These are phyloP conservation scores for Exophiala sideris DNA, from an alignment of 2,329 filamentous ascomycete species.

Conservation along the genomic window DNA sequence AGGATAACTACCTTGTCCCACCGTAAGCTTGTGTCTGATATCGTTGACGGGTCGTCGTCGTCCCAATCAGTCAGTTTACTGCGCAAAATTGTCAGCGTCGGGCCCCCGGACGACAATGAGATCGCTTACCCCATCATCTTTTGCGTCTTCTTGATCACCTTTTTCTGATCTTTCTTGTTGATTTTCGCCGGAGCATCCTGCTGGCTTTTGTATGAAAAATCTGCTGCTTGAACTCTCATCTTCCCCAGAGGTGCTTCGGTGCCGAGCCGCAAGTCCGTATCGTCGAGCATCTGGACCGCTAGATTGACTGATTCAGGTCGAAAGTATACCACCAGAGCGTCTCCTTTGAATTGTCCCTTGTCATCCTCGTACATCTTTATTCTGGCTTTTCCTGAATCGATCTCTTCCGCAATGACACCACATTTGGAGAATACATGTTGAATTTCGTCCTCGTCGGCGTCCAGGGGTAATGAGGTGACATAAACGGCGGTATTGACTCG, in stretches of 20 bases:
- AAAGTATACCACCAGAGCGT: slow-evolving; percentile 91
- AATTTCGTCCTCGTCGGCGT: slow-evolving; percentile 77
- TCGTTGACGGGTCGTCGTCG: slow-evolving; percentile 70
- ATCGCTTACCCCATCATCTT: slow-evolving; percentile 65
- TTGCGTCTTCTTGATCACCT: slow-evolving; percentile 87
- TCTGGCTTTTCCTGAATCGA: slow-evolving; percentile 79
- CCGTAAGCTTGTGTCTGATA: slow-evolving; percentile 55
- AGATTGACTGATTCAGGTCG: slow-evolving; percentile 85
- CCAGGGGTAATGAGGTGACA: slow-evolving; percentile 78
- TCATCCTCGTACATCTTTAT: slow-evolving; percentile 91
- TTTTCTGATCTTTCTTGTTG: slow-evolving; percentile 68
- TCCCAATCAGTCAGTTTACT: slow-evolving; percentile 94
- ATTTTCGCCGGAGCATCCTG: slow-evolving; percentile 59
- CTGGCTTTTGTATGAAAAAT: slow-evolving; percentile 86
- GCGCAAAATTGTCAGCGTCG: slow-evolving; percentile 22
- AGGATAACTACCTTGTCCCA: slow-evolving; percentile 82
- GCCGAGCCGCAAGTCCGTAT: slow-evolving; percentile 68
- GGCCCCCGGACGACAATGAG: not conserved
- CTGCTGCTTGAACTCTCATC: slow-evolving; percentile 80
- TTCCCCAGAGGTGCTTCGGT: slow-evolving; percentile 52
- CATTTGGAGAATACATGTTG: slow-evolving; percentile 80
- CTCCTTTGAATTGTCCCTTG: slow-evolving; percentile 83
- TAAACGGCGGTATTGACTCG: slow-evolving; percentile 84
- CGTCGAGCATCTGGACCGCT: slow-evolving; percentile 52
- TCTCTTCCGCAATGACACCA: slow-evolving; percentile 90